phyloP scores from a whole-genome alignment of 176 grass and related monocot species.

The Triticum monococcum region DNA sequence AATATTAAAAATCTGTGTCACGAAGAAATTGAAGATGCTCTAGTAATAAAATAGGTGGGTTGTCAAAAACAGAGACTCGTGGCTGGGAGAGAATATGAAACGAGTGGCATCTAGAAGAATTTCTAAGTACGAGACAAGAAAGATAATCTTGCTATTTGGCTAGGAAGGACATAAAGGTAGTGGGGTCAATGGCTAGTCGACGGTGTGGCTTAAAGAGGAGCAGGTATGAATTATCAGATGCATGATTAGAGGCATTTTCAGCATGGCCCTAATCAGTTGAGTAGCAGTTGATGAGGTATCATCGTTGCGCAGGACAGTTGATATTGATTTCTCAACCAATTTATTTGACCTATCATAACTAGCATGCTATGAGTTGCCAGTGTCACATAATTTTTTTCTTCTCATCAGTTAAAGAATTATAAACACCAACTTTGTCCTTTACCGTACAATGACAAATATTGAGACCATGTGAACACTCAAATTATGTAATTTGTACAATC shows the following conservation, averaged over 20 bases:
- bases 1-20: not conserved
- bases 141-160: not conserved
- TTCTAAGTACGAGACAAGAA: not conserved
- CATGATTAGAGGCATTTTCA: not conserved
- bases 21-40: not conserved
- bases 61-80: not conserved
- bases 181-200: conserved; percentile 9
- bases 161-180: conserved; percentile 8
- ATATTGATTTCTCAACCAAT: conserved; percentile 33
- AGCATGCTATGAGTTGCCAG: not conserved
- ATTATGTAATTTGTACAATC: not conserved
- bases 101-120: not conserved
- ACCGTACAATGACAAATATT: not conserved
- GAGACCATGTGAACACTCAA: not conserved
- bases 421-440: not conserved
- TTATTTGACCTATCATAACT: conserved; percentile 32
- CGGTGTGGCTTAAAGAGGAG: conserved; percentile 16
- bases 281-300: not conserved
- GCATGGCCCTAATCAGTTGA: not conserved
- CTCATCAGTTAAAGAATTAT: not conserved
- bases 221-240: not conserved
- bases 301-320: not conserved
- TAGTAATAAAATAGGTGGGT: not conserved
- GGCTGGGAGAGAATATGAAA: conserved; percentile 4
- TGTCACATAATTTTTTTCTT: not conserved